Conservation (phyloP, 208 protist species). For the Histomonas meleagridis region DNA sequence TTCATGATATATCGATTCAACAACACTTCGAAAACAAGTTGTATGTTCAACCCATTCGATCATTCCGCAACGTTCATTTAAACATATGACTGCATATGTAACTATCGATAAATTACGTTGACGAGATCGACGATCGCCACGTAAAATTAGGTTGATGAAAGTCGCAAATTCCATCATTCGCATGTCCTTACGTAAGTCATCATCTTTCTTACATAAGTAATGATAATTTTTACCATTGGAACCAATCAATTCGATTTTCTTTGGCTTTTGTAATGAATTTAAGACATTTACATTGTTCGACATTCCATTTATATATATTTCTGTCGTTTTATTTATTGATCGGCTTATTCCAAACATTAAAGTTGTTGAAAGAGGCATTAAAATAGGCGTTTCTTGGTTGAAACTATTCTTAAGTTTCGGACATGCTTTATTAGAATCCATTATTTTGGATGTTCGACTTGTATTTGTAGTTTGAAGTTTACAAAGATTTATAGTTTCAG, state of each 20-base stretch:
- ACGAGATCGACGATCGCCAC: neutral
- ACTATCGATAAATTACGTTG: neutral
- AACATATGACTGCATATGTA: conserved; percentile 10
- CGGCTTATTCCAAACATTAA: neutral
- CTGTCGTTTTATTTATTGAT: neutral
- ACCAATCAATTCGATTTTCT: neutral
- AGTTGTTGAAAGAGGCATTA: conserved; percentile 20
- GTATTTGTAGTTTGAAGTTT: neutral
- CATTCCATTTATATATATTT: neutral
- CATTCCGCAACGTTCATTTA: neutral
- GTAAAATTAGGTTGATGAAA: neutral
- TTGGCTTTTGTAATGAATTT: neutral
- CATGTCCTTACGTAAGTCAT: conserved; percentile 28
- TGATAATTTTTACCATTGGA: neutral
- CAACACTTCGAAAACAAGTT: neutral
- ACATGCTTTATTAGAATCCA: neutral
- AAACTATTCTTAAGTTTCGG: neutral
- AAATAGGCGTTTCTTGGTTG: neutral
- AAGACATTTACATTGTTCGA: neutral
- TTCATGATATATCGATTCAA: neutral
- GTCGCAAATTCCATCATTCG: conserved; percentile 35
- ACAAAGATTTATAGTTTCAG: neutral
- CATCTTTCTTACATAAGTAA: neutral
- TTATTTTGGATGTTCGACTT: neutral
- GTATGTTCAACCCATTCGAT: conserved; percentile 31